Conservation (phyloP, 139 green algal species). For the Picochlorum sp. region DNA sequence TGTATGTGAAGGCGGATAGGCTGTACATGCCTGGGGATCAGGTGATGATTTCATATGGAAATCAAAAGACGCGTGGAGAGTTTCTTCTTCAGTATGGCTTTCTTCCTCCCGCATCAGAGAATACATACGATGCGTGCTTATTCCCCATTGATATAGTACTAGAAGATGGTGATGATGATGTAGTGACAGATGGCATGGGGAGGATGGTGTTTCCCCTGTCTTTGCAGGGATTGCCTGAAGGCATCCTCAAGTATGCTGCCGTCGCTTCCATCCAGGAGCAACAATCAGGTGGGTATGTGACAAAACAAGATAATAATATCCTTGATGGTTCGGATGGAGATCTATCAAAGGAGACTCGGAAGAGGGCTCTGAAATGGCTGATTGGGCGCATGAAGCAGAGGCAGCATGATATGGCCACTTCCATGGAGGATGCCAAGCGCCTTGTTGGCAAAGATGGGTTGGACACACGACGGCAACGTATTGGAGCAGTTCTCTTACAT, state of each 20-base stretch:
- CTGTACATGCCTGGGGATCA: slow-evolving; percentile 44
- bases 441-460: too few relatives aligned
- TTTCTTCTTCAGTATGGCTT: slow-evolving; percentile 65
- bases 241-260: not conserved
- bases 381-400: too few relatives aligned
- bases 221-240: slow-evolving; percentile 30
- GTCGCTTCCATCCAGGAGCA: too few relatives aligned
- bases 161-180: slow-evolving; percentile 8
- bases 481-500: slow-evolving; percentile 30
- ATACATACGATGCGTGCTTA: slow-evolving; percentile 43
- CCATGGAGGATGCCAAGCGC: too few relatives aligned
- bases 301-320: too few relatives aligned
- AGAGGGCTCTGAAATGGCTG: too few relatives aligned
- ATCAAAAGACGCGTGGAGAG: slow-evolving; percentile 40
- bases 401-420: too few relatives aligned
- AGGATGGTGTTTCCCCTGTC: slow-evolving; percentile 31
- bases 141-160: slow-evolving; percentile 38
- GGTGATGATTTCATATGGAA: slow-evolving; percentile 44
- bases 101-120: slow-evolving; percentile 32
- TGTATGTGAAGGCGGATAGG: slow-evolving; percentile 44
- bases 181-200: too few relatives aligned
- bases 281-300: too few relatives aligned
- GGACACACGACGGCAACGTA: not conserved
- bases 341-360: too few relatives aligned
- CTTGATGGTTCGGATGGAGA: too few relatives aligned